Percentiles rank a stretch among this genome's conserved stretches.
phyloP scores from a whole-genome alignment of 2,329 filamentous ascomycete species.

The Sporothrix euskadiensis region DNA sequence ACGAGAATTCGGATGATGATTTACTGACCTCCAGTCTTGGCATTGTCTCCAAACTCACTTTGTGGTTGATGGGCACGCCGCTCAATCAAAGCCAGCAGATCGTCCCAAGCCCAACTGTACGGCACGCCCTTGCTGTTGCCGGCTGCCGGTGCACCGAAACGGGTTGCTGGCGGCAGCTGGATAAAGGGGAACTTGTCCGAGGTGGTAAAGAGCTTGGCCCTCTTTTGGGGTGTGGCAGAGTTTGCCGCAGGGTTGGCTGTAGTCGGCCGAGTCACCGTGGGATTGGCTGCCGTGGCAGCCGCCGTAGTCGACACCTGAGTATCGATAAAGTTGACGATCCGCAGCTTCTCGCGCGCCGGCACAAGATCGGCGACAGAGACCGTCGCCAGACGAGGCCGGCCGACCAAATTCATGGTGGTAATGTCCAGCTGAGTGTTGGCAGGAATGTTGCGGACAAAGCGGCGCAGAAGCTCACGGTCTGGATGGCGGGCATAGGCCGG shows the following conservation, averaged over 20 bases:
- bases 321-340: conserved; percentile 43
- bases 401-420: conserved; percentile 58
- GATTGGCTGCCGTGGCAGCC: too few relatives aligned
- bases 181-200: conserved; percentile 41
- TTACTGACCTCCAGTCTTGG: background rate
- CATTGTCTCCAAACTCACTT: background rate
- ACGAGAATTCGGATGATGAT: background rate
- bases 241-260: background rate
- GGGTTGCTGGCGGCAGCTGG: conserved; percentile 36
- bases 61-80: conserved; percentile 23
- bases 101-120: conserved; percentile 44
- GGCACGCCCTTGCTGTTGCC: conserved; percentile 33
- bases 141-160: conserved; percentile 39
- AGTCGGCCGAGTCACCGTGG: conserved; percentile 33
- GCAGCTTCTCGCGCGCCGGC: conserved; percentile 38
- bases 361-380: conserved; percentile 41
- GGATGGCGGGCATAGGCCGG: conserved; percentile 62
- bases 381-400: conserved; percentile 50
- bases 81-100: conserved; percentile 36
- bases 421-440: conserved; percentile 51
- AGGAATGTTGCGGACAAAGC: conserved; percentile 52
- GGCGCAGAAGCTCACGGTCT: conserved; percentile 52
- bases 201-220: conserved; percentile 12
- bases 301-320: background rate
- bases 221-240: background rate